Percentiles rank a stretch among this genome's conserved stretches.
These are phyloP conservation scores for Setomelanomma holmii DNA, from an alignment of 2,329 filamentous ascomycete species.

Conservation along the genomic window DNA sequence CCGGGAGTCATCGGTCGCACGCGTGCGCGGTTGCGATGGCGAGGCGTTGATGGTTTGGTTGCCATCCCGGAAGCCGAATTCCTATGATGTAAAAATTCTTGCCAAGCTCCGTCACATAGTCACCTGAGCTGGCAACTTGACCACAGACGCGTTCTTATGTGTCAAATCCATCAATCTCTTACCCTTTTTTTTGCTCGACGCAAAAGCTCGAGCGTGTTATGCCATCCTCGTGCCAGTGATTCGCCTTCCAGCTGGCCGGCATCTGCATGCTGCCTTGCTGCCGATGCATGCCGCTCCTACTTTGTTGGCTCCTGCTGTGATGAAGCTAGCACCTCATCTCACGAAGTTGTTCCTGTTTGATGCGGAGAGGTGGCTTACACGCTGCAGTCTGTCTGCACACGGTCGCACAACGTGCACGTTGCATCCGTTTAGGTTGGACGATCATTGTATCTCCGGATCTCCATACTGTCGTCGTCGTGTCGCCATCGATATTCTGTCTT, in stretches of 20 bases:
- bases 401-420: slow-evolving; percentile 19
- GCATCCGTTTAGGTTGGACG: slow-evolving; percentile 11
- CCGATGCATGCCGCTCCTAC: slow-evolving; percentile 19
- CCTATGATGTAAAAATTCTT: slow-evolving; percentile 6
- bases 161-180: slow-evolving; percentile 10
- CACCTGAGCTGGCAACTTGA: not conserved
- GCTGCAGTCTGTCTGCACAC: too few relatives aligned
- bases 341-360: slow-evolving; percentile 14
- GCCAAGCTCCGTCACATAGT: not conserved
- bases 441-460: slow-evolving; percentile 18
- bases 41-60: slow-evolving; percentile 25
- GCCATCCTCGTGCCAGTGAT: not conserved
- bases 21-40: slow-evolving; percentile 28
- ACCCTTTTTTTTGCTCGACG: not conserved
- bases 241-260: not conserved
- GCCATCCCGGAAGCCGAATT: slow-evolving; percentile 9
- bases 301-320: slow-evolving; percentile 10
- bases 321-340: slow-evolving; percentile 8
- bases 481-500: slow-evolving; percentile 16
- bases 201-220: not conserved
- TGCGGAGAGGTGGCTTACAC: slow-evolving; percentile 28
- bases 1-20: slow-evolving; percentile 13
- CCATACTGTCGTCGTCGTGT: slow-evolving; percentile 14
- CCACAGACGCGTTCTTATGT: slow-evolving; percentile 2
- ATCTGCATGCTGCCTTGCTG: slow-evolving; percentile 1